Percentiles rank a stretch among this genome's conserved stretches.
Conservation (phyloP, 164 flowering plant genomes). For the Stephania japonica region DNA sequence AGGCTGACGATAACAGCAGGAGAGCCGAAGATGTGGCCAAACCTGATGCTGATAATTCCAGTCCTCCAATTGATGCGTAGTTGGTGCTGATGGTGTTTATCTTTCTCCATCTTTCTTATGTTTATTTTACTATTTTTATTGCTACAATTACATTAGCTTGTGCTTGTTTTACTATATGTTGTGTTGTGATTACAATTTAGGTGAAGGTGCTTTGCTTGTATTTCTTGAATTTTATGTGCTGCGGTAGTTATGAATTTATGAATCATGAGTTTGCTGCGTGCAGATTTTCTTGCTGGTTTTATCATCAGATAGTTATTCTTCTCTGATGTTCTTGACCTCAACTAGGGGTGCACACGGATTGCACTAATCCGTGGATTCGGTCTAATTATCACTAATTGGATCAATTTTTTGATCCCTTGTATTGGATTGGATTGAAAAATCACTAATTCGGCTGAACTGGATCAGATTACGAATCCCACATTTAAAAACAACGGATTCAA, state of each 20-base stretch:
- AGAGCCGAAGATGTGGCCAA: slow-evolving; percentile 49
- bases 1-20: slow-evolving; percentile 50
- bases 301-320: too few species aligned
- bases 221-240: background rate
- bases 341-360: too few species aligned
- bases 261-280: background rate
- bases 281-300: too few species aligned
- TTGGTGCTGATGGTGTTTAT: background rate
- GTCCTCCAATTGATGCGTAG: slow-evolving; percentile 32
- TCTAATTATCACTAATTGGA: too few species aligned
- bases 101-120: background rate
- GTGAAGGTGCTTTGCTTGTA: background rate
- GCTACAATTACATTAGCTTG: background rate
- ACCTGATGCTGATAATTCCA: slow-evolving; percentile 33
- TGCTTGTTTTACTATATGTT: background rate
- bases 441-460: too few species aligned
- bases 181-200: background rate
- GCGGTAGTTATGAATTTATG: background rate
- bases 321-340: too few species aligned
- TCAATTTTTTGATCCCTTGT: too few species aligned
- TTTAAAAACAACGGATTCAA: too few species aligned
- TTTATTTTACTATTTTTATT: background rate
- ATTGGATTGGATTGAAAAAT: too few species aligned
- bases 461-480: too few species aligned
- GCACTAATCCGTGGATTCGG: too few species aligned